phyloP scores from a whole-genome alignment of 148 eudicot species.

The Heliosperma pusillum region DNA sequence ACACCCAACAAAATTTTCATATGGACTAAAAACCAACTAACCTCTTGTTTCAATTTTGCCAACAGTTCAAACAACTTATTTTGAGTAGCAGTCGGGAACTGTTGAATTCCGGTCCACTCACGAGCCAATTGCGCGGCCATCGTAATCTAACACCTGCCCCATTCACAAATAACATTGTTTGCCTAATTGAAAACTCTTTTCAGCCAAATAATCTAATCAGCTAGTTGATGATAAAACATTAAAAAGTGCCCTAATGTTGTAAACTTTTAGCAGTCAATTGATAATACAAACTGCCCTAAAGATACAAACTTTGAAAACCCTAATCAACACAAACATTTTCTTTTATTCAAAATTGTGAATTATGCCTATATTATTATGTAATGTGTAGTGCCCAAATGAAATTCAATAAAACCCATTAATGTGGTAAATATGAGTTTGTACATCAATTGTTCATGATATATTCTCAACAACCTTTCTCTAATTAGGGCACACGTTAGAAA shows the following conservation, averaged over 20 bases:
- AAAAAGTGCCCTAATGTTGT: not conserved
- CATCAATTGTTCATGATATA: too few relatives aligned
- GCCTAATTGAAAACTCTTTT: not conserved
- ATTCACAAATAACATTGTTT: not conserved
- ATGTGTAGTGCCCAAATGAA: not conserved
- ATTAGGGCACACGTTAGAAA: too few relatives aligned
- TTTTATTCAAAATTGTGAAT: not conserved
- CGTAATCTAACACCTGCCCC: conserved; percentile 14
- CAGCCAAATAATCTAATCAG: not conserved
- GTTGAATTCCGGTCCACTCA: conserved; percentile 89
- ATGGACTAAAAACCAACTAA: conserved; percentile 13
- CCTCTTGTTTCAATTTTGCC: conserved; percentile 73
- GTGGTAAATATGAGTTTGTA: too few relatives aligned
- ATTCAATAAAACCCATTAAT: not conserved
- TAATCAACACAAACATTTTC: not conserved
- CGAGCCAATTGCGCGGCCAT: conserved; percentile 28
- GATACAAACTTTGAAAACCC: not conserved
- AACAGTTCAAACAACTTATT: conserved; percentile 60
- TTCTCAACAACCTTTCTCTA: too few relatives aligned
- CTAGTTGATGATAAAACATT: not conserved
- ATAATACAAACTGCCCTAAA: too few relatives aligned
- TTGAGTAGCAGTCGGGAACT: conserved; percentile 84
- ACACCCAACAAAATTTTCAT: not conserved
- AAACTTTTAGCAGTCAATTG: too few relatives aligned
- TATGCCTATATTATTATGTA: not conserved